Base-by-base conservation (phyloP, 768 basidiomycete genomes). In the Serendipita sp. region DNA sequence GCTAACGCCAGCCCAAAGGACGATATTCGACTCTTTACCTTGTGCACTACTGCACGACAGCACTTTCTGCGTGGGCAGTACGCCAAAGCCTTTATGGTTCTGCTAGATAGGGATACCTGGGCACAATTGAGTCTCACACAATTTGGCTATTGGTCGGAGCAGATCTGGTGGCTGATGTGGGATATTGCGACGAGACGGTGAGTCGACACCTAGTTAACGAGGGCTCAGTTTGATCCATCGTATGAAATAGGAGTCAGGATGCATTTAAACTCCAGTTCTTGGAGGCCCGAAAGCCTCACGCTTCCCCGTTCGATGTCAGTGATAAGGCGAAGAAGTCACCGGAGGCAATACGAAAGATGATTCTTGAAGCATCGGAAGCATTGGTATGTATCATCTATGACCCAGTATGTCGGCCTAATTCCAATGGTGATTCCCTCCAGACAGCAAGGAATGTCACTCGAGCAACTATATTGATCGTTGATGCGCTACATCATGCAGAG, bases 401-500 rank as follows among this genome's bases (percentile, higher is more conserved):
- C 7, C 32, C 32, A n/a, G 5, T 7, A 18, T 32, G 16, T 16
- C 32, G 18, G 30, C 7, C 30, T 46, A 13, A 46, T 8, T 32
- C 10, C 34, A 32, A 10, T n/a, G 56, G 10, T 60, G 4, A 36
- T 5, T 3, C 3, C 38, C 16, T 58, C 34, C 65, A 91, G 90
- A 78, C 82, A 71, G 78, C 75, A 32, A 83, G 83, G 65, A 85
- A 90, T 75, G 80, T 80, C 5, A 76, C 83, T 23, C 76, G 78
- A 28, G 77, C 82, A 1, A 78, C 89, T 16, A 83, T 89, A 34
- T 80, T 82, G 46, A 75, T 92, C 30, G 75, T 93, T 32, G 83
- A 79, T 65, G 81, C 85, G 1, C 72, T 91, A 44, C 91, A 89
- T 88, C 79, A 86, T 66, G 82, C 89, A 0, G 89, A 92, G 72